Percentiles rank a stretch among this genome's conserved stretches.
phyloP scores from a whole-genome alignment of 352 stramenopile genomes.

The Globisporangium polare region DNA sequence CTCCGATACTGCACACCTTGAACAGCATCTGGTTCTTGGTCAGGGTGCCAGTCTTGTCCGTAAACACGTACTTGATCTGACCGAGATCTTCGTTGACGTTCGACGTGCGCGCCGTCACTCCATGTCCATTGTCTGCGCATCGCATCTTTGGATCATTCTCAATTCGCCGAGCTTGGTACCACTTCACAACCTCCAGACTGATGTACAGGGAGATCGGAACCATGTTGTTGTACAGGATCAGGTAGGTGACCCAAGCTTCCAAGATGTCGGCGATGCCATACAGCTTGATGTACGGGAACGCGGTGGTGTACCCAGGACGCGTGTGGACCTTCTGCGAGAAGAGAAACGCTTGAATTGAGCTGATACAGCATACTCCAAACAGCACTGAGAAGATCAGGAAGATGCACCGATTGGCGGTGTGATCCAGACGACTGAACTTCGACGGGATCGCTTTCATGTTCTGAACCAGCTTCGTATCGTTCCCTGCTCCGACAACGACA shows the following conservation, averaged over 20 bases:
- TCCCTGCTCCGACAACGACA: slow-evolving; percentile 73
- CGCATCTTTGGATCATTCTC: slow-evolving; percentile 77
- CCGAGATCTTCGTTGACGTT: slow-evolving; percentile 95
- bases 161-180: slow-evolving; percentile 93
- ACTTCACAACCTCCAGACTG: slow-evolving; percentile 95
- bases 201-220: slow-evolving; percentile 98
- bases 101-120: slow-evolving; percentile 87
- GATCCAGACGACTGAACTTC: slow-evolving; percentile 81
- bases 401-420: slow-evolving; percentile 77
- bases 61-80: slow-evolving; percentile 99
- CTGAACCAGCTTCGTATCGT: slow-evolving; percentile 79
- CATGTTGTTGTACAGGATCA: slow-evolving; percentile 90
- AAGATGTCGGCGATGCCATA: slow-evolving; percentile 39
- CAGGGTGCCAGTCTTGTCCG: slow-evolving; percentile 99
- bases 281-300: slow-evolving; percentile 28
- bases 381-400: slow-evolving; percentile 81
- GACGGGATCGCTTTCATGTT: slow-evolving; percentile 86
- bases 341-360: slow-evolving; percentile 47
- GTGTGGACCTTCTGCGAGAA: slow-evolving; percentile 40
- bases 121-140: slow-evolving; percentile 40
- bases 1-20: slow-evolving; percentile 89
- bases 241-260: slow-evolving; percentile 70
- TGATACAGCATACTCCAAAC: slow-evolving; percentile 67
- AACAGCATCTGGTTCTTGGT: slow-evolving; percentile 99
- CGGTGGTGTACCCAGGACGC: slow-evolving; percentile 12